These are phyloP conservation scores for Vigna trinervia DNA, from an alignment of 306 rosid species.

Conservation along the genomic window DNA sequence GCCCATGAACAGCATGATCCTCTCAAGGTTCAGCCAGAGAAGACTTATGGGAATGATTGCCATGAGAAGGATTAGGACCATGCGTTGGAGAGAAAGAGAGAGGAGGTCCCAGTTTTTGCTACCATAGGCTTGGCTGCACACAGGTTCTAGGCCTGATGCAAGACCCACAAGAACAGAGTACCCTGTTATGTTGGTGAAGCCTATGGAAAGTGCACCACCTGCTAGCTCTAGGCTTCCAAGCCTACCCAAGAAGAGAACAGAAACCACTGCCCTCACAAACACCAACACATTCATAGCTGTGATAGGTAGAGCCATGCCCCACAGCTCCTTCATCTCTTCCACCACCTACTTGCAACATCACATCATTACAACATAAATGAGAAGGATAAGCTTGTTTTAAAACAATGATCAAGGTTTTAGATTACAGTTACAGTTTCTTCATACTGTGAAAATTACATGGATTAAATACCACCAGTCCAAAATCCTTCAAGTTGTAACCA, in stretches of 20 bases:
- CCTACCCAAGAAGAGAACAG: constrained; percentile 77
- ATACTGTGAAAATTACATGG: neutral
- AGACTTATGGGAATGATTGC: constrained; percentile 76
- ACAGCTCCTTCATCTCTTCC: constrained; percentile 80
- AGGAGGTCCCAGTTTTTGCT: constrained; percentile 81
- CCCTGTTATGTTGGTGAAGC: constrained; percentile 97
- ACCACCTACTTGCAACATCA: constrained; percentile 54
- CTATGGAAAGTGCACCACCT: constrained; percentile 93
- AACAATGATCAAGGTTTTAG: neutral
- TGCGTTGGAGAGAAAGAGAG: constrained; percentile 74
- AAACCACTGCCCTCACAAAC: constrained; percentile 74
- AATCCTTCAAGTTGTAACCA: neutral
- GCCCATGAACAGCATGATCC: constrained; percentile 78
- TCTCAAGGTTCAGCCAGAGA: constrained; percentile 76
- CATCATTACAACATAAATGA: neutral
- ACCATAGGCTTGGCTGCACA: constrained; percentile 90
- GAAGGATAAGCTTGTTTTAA: neutral
- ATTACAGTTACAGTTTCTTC: neutral
- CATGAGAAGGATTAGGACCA: constrained; percentile 74
- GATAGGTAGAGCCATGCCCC: constrained; percentile 80
- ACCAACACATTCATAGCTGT: constrained; percentile 79
- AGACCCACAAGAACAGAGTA: constrained; percentile 91
- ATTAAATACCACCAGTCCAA: neutral
- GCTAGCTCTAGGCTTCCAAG: constrained; percentile 94
- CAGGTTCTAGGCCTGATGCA: constrained; percentile 92